These are phyloP conservation scores for Heliophila coronopifolia DNA, from an alignment of 441 rosid genomes.

Conservation along the genomic window DNA sequence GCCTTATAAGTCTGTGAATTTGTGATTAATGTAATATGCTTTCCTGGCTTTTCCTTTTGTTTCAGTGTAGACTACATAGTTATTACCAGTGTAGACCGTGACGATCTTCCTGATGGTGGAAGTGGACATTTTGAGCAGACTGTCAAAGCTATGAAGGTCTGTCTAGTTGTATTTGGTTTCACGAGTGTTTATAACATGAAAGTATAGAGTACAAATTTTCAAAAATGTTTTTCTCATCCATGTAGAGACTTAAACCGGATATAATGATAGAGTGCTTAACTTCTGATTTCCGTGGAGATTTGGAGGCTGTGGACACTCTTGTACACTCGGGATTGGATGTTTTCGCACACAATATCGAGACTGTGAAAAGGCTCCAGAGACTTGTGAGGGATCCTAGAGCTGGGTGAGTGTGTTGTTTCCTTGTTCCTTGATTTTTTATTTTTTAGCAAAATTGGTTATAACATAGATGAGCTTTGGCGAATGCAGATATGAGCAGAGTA, in stretches of 20 bases:
- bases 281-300: slow-evolving; percentile 95
- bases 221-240: background rate
- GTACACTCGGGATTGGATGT: slow-evolving; percentile 87
- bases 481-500: slow-evolving; percentile 89
- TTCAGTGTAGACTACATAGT: slow-evolving; percentile 93
- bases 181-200: background rate
- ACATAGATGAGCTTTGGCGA: too few relatives aligned
- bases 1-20: background rate
- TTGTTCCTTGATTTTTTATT: background rate
- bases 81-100: slow-evolving; percentile 93
- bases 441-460: background rate
- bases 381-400: slow-evolving; percentile 98
- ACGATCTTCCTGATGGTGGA: slow-evolving; percentile 98
- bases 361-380: slow-evolving; percentile 89
- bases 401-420: slow-evolving; percentile 50
- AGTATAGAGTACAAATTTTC: background rate
- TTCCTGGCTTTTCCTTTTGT: slow-evolving; percentile 10
- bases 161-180: slow-evolving; percentile 1
- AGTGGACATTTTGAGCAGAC: slow-evolving; percentile 95
- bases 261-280: slow-evolving; percentile 96
- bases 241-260: slow-evolving; percentile 77
- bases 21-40: slow-evolving; percentile 16
- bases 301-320: slow-evolving; percentile 71
- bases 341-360: slow-evolving; percentile 90
- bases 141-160: slow-evolving; percentile 83